phyloP scores from a whole-genome alignment of 495 filamentous ascomycete species.

The Aspergillus heteromorphus region DNA sequence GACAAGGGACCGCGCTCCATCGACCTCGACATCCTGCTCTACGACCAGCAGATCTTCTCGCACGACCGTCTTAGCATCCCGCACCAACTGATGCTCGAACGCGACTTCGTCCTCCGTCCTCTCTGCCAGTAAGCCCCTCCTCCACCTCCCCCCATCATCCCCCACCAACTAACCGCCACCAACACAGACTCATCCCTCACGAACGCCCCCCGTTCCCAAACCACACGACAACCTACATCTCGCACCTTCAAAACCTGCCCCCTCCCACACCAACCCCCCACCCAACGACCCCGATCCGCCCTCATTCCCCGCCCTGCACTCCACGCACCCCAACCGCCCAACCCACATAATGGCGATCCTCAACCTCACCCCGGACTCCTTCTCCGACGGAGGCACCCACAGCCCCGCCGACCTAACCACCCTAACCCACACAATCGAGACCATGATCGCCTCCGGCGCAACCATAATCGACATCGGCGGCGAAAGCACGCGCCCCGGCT shows the following conservation, averaged over 20 bases:
- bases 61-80: slow-evolving; percentile 75
- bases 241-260: slow-evolving; percentile 60
- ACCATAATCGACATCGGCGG: slow-evolving; percentile 90
- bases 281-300: slow-evolving; percentile 65
- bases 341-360: slow-evolving; percentile 91
- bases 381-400: slow-evolving; percentile 82
- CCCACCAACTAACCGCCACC: background rate
- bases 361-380: slow-evolving; percentile 95
- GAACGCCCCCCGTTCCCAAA: slow-evolving; percentile 41
- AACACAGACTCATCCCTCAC: slow-evolving; percentile 56
- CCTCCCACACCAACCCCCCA: slow-evolving; percentile 46
- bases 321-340: slow-evolving; percentile 55
- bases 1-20: slow-evolving; percentile 93
- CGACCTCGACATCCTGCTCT: slow-evolving; percentile 89
- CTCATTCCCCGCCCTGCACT: slow-evolving; percentile 54
- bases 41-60: slow-evolving; percentile 61
- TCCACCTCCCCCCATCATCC: background rate
- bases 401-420: slow-evolving; percentile 29
- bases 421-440: slow-evolving; percentile 46
- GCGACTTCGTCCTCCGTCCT: slow-evolving; percentile 88
- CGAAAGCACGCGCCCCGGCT: slow-evolving; percentile 79
- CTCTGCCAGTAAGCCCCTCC: slow-evolving; percentile 70
- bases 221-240: slow-evolving; percentile 33
- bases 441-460: slow-evolving; percentile 61
- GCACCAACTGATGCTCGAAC: slow-evolving; percentile 78